A percentile compares a stretch with the other conserved stretches of the same genome.
Conservation (phyloP, 257 asterid species). For the Striga asiatica region DNA sequence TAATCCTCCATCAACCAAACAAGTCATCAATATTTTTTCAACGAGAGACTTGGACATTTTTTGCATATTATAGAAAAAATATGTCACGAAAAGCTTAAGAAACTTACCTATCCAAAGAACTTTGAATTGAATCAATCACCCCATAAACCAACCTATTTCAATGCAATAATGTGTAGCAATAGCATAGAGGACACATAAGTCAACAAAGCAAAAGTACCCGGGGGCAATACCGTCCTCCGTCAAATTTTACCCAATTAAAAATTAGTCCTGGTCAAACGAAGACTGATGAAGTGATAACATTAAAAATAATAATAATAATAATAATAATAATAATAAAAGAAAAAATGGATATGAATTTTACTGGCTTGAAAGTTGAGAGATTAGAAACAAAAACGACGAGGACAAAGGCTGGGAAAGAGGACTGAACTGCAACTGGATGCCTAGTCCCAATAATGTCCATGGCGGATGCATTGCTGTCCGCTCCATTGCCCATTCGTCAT, state of each 20-base stretch:
- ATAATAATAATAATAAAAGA: not conserved
- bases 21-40: no score
- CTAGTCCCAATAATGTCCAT: constrained; percentile 20
- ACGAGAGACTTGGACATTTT: no score
- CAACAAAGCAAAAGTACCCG: not conserved
- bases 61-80: no score
- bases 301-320: not conserved
- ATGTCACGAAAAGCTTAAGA: not conserved
- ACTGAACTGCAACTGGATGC: not conserved
- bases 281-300: no score
- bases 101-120: not conserved
- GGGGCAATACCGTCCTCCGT: constrained; percentile 8
- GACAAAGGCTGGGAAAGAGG: constrained; percentile 13
- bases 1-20: no score
- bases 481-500: constrained; percentile 19
- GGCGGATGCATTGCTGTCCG: constrained; percentile 32
- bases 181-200: not conserved
- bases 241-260: not conserved
- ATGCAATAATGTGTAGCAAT: no score
- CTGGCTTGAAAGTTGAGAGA: no score
- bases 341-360: not conserved
- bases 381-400: constrained; percentile 12
- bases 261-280: not conserved
- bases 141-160: not conserved
- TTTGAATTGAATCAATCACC: not conserved